Conservation (phyloP, 2,329 filamentous ascomycete genomes). For the Plectosphaerella plurivora region DNA sequence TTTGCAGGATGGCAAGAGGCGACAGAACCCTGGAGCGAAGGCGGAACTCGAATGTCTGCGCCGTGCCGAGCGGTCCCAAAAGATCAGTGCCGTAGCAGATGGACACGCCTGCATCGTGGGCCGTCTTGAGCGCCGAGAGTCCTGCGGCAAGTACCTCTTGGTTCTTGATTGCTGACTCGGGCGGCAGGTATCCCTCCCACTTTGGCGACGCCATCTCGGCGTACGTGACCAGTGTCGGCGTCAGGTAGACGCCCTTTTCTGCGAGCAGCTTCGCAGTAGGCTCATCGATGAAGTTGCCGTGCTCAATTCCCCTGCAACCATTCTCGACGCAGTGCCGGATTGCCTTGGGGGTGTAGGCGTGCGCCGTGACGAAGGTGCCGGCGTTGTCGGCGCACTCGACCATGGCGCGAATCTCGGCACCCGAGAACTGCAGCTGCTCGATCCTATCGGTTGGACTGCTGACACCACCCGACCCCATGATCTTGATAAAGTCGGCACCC, state of each 20-base stretch:
- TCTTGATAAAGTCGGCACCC: conserved; percentile 59
- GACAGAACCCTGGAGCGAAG: conserved; percentile 19
- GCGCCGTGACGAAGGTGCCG: conserved; percentile 51
- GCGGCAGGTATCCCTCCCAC: conserved; percentile 38
- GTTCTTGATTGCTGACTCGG: conserved; percentile 43
- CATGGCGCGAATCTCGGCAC: conserved; percentile 51
- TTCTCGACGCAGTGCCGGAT: conserved; percentile 52
- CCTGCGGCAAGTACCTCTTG: conserved; percentile 41
- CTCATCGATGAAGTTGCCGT: conserved; percentile 37
- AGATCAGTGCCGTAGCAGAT: conserved; percentile 49
- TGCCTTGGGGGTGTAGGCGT: conserved; percentile 50
- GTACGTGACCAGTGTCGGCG: conserved; percentile 51
- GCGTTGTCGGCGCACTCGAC: conserved; percentile 41
- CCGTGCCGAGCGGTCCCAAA: conserved; percentile 22
- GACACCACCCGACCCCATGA: conserved; percentile 56
- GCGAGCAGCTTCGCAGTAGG: conserved; percentile 47
- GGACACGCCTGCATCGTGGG: conserved; percentile 45
- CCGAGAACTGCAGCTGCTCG: conserved; percentile 51
- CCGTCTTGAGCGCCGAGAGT: conserved; percentile 40
- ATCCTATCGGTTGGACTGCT: conserved; percentile 50
- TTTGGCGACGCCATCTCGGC: conserved; percentile 39
- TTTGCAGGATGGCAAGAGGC: conserved; percentile 18
- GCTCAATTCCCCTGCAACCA: conserved; percentile 48
- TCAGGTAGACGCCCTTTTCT: conserved; percentile 41
- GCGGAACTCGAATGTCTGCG: conserved; percentile 26